Evolutionary conservation across 2,329 filamentous ascomycete species (phyloP).

Genomic region (Aureobasidium subglaciale): DNA sequence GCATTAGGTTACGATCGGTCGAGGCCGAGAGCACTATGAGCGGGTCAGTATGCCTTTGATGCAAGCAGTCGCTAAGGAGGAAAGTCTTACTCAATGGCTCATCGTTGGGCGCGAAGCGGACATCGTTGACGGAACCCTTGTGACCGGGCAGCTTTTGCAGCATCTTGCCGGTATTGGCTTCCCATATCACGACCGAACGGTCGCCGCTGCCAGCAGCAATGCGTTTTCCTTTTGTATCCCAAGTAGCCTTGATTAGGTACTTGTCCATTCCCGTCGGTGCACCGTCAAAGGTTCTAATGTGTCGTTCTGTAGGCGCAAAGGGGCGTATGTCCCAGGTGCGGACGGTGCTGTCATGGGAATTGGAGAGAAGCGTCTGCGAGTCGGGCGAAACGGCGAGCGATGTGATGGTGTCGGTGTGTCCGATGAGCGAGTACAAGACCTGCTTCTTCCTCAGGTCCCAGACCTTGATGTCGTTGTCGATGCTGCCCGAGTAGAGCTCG

Average conservation of each 20-base stretch:
- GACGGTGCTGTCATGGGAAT: constrained; percentile 88
- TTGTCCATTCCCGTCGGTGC: constrained; percentile 81
- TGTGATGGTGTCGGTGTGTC: constrained; percentile 87
- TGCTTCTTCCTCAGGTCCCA: constrained; percentile 94
- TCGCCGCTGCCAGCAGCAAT: constrained; percentile 87
- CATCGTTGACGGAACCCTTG: constrained; percentile 90
- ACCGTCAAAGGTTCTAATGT: constrained; percentile 86
- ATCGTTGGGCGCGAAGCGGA: constrained; percentile 75
- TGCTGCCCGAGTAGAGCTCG: constrained; percentile 88
- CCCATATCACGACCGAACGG: constrained; percentile 87
- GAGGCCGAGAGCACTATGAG: constrained; percentile 26
- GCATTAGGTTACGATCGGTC: constrained; percentile 29
- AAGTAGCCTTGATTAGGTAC: constrained; percentile 83
- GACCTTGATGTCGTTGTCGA: constrained; percentile 94
- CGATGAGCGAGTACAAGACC: constrained; percentile 77
- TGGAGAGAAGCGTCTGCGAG: constrained; percentile 80
- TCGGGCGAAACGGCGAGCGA: constrained; percentile 89
- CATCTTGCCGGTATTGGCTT: constrained; percentile 77
- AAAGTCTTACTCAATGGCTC: constrained; percentile 76
- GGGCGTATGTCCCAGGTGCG: constrained; percentile 94
- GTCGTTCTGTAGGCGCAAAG: constrained; percentile 81
- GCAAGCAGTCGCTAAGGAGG: not conserved
- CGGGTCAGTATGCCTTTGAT: not conserved
- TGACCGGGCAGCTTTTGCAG: constrained; percentile 93
- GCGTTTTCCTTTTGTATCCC: constrained; percentile 78